Base-by-base conservation (phyloP, 768 basidiomycete species). In the Pleurotus platypus region DNA sequence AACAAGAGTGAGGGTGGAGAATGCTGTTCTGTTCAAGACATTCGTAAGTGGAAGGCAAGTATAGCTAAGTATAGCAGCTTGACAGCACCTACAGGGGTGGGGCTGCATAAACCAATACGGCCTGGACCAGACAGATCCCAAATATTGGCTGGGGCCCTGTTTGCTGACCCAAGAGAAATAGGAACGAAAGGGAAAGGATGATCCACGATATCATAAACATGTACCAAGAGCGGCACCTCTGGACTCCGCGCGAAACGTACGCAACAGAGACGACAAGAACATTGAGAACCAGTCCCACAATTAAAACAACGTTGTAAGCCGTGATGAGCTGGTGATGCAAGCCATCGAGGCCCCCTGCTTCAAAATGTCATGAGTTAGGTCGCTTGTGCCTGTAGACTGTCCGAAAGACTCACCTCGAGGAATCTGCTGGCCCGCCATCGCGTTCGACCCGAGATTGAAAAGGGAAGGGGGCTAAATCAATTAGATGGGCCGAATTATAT, bases 181-280 rank as follows among this genome's bases (percentile, higher is more conserved):
- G 27, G 24, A 49, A 57, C 24, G 56, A 57, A 12, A 57, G 18
- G 38, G 47, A 57, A 42, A 47, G 47, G 18, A 57, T 18, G 5
- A 57, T 57, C 56, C 56, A 57, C 12, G 46, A 46, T 24, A 57
- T 48, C 5, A 57, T 57, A 24, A 57, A 48, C 30, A 46, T 49
- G 26, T 46, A 57, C 56, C 56, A 57, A n/a, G 47, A 35, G 15
- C 40, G 37, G 38, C 27, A 53, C 16, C 50, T 27, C 16, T 53
- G 50, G 22, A 53, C 37, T 37, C 22, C 22, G 12, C 27, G 22
- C 30, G 50, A 53, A 38, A 42, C n/a, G 16, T 38, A 53, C 24
- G 37, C 50, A 40, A 53, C 38, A 40, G 40, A 40, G 15, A 53
- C 11, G 35, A 53, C 40, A 18, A 40, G n/a, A 38, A 53, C 22